These are phyloP conservation scores for Amaranthus palmeri DNA, from an alignment of 148 eudicot genomes.

Conservation along the genomic window DNA sequence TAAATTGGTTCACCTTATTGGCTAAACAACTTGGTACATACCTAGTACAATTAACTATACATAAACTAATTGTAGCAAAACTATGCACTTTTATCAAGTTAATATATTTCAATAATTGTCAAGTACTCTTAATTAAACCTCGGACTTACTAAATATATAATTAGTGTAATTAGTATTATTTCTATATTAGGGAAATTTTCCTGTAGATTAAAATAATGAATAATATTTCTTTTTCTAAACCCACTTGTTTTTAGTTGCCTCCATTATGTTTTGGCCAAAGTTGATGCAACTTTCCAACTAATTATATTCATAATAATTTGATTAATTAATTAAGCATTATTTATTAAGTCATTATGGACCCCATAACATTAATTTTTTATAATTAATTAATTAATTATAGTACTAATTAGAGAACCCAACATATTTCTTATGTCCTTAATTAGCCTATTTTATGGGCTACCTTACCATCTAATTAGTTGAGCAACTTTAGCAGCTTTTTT, in stretches of 20 bases:
- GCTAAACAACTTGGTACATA: constrained; percentile 12
- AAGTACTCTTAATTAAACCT: constrained; percentile 14
- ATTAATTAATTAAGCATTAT: background rate
- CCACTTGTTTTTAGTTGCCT: background rate
- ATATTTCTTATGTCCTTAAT: too few relatives aligned
- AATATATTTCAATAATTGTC: background rate
- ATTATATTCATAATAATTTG: background rate
- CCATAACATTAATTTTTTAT: background rate
- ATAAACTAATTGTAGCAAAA: background rate
- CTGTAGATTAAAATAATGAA: background rate
- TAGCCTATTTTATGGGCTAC: too few relatives aligned
- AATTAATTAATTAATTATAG: background rate
- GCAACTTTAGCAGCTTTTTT: too few relatives aligned
- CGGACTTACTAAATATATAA: constrained; percentile 14
- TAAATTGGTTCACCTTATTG: constrained; percentile 6
- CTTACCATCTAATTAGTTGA: too few relatives aligned
- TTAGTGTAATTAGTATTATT: background rate
- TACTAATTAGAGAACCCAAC: background rate
- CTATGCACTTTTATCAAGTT: too few relatives aligned
- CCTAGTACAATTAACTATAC: background rate
- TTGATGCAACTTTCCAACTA: constrained; percentile 8
- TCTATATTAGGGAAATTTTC: background rate
- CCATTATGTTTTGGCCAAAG: constrained; percentile 13
- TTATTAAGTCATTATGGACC: background rate
- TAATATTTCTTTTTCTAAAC: background rate